Base-by-base conservation (phyloP, 306 rosid species). In the Fragaria ananassa region DNA sequence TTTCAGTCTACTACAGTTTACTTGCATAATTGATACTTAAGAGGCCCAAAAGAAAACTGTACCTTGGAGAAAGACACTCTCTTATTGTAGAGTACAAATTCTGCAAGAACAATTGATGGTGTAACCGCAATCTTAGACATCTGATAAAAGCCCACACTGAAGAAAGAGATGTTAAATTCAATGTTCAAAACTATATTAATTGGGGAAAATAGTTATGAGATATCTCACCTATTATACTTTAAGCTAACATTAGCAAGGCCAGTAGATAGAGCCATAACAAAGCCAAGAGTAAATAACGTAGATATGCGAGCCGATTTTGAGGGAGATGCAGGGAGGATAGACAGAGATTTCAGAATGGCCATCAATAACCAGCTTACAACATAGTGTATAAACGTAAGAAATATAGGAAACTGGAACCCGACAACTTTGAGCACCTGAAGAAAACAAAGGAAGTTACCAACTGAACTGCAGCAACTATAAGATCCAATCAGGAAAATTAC, bases 111-210 rank as follows among this genome's bases (percentile, higher is more conserved):
- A 84, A 91, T 93, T 51, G 98, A 88, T 4, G 93, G 95, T 3
- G 97, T 89, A 66, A 93, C 93, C 5, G 95, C 93, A 62, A 93
- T 93, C 86, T 93, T 93, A 74, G 98, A 89, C 97, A 93, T 93
- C 91, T 93, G 97, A 87, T 91, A 93, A 75, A 93, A 91, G 42
- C 98, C 97, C 82, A 93, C 88, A 84, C 98, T 91, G 96, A 66
- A 86, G 80, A 84, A 51, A 79, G 8, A 72, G 83, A 74, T 21
- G 79, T 74, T 68, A 83, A 84, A 70, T 17, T 82, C 64, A 65
- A 85, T 27, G 60, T 77, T n/a, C 41, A 66, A 75, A 46, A 72
- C 46, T 58, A 72, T 18, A 76, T 4, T 62, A 53, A 21, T 64
- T 23, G 14, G 11, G 65, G 25, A 79, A 77, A 71, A 82, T 44